Percentiles rank a stretch among this genome's conserved stretches.
Evolutionary conservation across 108 stramenopile species (phyloP).

Genomic region (Thalassiosira profunda): DNA sequence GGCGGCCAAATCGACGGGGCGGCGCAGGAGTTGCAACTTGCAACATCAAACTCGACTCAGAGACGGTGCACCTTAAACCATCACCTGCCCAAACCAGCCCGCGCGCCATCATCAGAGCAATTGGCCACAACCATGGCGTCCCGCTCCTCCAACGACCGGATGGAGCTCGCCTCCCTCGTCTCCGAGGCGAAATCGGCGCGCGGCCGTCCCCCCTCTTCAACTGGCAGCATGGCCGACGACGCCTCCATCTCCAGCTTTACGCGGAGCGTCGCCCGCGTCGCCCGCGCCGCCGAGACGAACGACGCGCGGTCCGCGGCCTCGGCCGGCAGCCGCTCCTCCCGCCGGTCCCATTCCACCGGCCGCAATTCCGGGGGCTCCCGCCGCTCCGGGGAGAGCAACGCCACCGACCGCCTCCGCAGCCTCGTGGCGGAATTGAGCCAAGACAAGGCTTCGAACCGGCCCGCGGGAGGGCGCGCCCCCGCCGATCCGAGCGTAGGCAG

Average conservation of each 20-base stretch:
- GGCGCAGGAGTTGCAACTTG: too few relatives aligned
- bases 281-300: slow-evolving; percentile 27
- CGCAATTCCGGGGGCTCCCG: too few relatives aligned
- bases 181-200: background rate
- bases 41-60: too few relatives aligned
- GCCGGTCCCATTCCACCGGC: too few relatives aligned
- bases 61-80: too few relatives aligned
- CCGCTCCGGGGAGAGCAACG: too few relatives aligned
- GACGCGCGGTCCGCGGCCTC: too few relatives aligned
- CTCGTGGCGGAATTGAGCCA: slow-evolving; percentile 1
- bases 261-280: slow-evolving; percentile 35
- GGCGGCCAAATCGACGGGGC: too few relatives aligned
- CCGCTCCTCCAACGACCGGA: background rate
- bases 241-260: slow-evolving; percentile 42
- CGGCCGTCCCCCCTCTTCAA: background rate
- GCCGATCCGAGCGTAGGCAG: background rate
- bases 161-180: background rate
- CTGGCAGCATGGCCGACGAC: slow-evolving; percentile 12
- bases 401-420: background rate
- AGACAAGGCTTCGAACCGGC: background rate
- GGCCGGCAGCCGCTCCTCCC: too few relatives aligned
- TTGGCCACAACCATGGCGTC: too few relatives aligned
- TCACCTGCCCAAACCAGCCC: too few relatives aligned
- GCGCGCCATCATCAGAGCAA: too few relatives aligned
- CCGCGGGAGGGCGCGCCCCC: background rate